phyloP scores from a whole-genome alignment of 371 early-diverging fungal genomes.

The Haplosporangium sp. region DNA sequence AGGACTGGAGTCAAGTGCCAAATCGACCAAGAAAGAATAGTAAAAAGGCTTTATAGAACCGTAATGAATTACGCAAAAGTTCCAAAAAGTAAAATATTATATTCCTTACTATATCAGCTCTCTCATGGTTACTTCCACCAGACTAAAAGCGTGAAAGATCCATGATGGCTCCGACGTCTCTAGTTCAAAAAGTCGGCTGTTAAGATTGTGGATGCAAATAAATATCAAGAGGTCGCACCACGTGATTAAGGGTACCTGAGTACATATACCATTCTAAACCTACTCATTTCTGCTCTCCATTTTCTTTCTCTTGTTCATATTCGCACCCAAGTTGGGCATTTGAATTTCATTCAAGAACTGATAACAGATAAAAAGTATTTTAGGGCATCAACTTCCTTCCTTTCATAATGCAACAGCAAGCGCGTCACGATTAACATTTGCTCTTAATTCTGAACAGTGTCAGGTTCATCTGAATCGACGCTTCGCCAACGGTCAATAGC shows the following conservation, averaged over 20 bases:
- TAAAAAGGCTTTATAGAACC: no score
- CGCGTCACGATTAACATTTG: background rate
- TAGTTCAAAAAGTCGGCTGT: no score
- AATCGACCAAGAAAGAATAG: constrained; percentile 55
- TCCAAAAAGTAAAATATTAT: background rate
- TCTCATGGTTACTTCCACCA: no score
- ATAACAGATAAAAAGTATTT: background rate
- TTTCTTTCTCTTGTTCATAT: background rate
- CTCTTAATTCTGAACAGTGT: constrained; percentile 19
- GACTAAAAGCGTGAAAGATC: no score
- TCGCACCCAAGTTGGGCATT: background rate
- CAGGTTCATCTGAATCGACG: constrained; percentile 28
- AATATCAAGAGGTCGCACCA: no score
- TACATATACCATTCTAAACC: no score
- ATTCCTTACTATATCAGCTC: background rate
- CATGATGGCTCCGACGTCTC: no score
- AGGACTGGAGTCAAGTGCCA: constrained; percentile 42
- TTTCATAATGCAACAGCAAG: background rate
- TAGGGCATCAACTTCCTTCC: background rate
- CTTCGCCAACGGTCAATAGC: constrained; percentile 35
- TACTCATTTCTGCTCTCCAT: no score
- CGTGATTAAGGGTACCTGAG: no score
- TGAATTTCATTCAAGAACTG: background rate
- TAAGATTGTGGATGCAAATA: no score
- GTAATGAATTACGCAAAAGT: background rate